A percentile compares a stretch with the other conserved stretches of the same genome.
Conservation (phyloP, 768 basidiomycete genomes). For the Boletus edulis region DNA sequence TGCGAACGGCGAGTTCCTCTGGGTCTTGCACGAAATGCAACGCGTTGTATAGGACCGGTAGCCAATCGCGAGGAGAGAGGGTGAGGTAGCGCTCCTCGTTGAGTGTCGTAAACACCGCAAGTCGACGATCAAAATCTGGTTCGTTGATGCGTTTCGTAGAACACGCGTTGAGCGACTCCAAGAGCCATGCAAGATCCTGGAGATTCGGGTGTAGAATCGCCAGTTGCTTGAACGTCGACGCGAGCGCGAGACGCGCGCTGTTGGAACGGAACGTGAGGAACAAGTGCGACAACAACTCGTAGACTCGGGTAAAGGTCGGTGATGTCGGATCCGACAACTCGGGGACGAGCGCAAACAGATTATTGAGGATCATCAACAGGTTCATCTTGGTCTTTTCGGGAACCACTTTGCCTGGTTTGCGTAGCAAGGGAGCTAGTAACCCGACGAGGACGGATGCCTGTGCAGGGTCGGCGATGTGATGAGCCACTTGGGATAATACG, state of each 20-base stretch:
- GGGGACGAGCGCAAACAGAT: slow-evolving; percentile 64
- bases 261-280: slow-evolving; percentile 77
- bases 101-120: slow-evolving; percentile 69
- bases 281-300: slow-evolving; percentile 66
- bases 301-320: slow-evolving; percentile 48
- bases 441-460: slow-evolving; percentile 73
- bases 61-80: slow-evolving; percentile 64
- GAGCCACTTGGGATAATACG: slow-evolving; percentile 78
- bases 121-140: slow-evolving; percentile 86
- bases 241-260: slow-evolving; percentile 64
- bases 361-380: slow-evolving; percentile 67
- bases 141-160: slow-evolving; percentile 82
- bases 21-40: slow-evolving; percentile 87
- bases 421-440: slow-evolving; percentile 77
- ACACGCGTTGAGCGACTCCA: slow-evolving; percentile 80
- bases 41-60: slow-evolving; percentile 79
- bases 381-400: slow-evolving; percentile 86
- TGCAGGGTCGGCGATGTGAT: slow-evolving; percentile 60
- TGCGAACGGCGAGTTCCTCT: slow-evolving; percentile 82
- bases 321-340: slow-evolving; percentile 51
- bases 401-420: slow-evolving; percentile 69
- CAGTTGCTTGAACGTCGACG: slow-evolving; percentile 60
- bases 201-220: slow-evolving; percentile 42
- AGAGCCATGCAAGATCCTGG: slow-evolving; percentile 46
- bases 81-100: slow-evolving; percentile 62